phyloP scores from a whole-genome alignment of 2,329 filamentous ascomycete genomes.

The Coniochaeta prunicola region DNA sequence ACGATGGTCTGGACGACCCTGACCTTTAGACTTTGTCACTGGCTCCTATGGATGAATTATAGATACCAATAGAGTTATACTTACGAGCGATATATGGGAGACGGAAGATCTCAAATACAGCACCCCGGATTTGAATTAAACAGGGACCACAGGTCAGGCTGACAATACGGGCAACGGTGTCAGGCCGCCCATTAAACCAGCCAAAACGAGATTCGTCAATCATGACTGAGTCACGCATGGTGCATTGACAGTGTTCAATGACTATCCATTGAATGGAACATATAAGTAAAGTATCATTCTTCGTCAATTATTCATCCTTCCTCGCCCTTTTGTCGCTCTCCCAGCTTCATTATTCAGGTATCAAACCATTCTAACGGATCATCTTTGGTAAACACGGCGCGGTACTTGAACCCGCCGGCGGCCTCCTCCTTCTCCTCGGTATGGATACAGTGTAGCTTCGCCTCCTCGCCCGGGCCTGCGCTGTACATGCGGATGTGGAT shows the following conservation, averaged over 20 bases:
- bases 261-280: too few relatives aligned
- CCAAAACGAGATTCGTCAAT: too few relatives aligned
- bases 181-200: too few relatives aligned
- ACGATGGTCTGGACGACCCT: slow-evolving; percentile 44
- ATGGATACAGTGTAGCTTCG: slow-evolving; percentile 38
- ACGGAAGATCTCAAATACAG: too few relatives aligned
- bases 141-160: too few relatives aligned
- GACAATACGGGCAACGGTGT: too few relatives aligned
- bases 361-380: slow-evolving; percentile 49
- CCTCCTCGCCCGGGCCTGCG: slow-evolving; percentile 29
- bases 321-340: not conserved
- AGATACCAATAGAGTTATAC: not conserved
- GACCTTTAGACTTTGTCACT: not conserved
- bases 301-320: not conserved
- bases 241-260: too few relatives aligned
- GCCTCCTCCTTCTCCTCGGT: slow-evolving; percentile 35
- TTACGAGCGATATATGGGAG: too few relatives aligned
- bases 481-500: slow-evolving; percentile 42
- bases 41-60: slow-evolving; percentile 2
- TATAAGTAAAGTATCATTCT: not conserved
- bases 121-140: too few relatives aligned
- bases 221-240: too few relatives aligned
- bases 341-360: slow-evolving; percentile 21
- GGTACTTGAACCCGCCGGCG: slow-evolving; percentile 34
- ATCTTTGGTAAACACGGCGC: slow-evolving; percentile 37